Conservation (phyloP, 768 basidiomycete species). For the Epithele typhae region DNA sequence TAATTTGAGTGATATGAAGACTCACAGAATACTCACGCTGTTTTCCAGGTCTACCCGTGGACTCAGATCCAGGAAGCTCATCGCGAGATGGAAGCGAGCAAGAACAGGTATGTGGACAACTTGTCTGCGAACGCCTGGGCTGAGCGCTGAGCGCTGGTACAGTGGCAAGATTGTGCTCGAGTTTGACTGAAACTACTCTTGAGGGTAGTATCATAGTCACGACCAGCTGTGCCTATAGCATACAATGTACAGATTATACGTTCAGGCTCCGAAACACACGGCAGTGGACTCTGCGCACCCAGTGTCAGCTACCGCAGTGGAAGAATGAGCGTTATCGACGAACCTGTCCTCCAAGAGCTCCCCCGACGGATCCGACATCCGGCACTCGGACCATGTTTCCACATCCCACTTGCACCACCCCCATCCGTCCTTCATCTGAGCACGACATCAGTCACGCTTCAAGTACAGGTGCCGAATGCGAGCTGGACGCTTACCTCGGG, state of each 20-base stretch:
- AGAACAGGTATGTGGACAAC: constrained; percentile 47
- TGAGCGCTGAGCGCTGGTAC: neutral
- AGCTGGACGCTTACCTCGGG: constrained; percentile 51
- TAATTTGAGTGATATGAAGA: too few relatives aligned
- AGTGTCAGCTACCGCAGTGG: neutral
- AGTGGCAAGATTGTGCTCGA: constrained; percentile 20
- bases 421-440: constrained; percentile 62
- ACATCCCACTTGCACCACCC: constrained; percentile 62
- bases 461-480: too few relatives aligned
- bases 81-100: constrained; percentile 77
- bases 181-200: constrained; percentile 7
- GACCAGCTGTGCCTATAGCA: too few relatives aligned
- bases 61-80: constrained; percentile 76
- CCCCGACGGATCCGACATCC: constrained; percentile 36
- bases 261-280: constrained; percentile 48
- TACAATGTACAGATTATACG: too few relatives aligned
- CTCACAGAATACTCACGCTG: too few relatives aligned
- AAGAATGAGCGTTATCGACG: constrained; percentile 3
- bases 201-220: too few relatives aligned
- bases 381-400: constrained; percentile 40
- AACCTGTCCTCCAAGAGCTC: constrained; percentile 49
- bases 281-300: constrained; percentile 41
- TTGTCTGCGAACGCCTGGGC: neutral
- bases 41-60: constrained; percentile 70
- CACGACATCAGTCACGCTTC: neutral